Base-by-base conservation (phyloP, 2,329 filamentous ascomycete genomes). In the Dactylellina parvicollis region DNA sequence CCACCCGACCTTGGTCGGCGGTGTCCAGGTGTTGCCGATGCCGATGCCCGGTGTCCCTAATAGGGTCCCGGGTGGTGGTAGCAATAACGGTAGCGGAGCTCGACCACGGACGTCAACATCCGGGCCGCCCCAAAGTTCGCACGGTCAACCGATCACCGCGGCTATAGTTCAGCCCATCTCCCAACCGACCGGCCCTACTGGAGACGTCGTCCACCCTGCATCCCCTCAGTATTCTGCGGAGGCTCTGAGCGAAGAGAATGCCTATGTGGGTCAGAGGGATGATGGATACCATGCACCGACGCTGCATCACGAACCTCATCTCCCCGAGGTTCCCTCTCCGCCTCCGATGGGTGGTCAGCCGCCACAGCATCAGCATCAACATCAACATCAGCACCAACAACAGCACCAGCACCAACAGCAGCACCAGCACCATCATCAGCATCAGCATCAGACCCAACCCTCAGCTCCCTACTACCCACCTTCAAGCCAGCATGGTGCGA, bases 1-100 rank as follows among this genome's bases (percentile, higher is more conserved):
- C 4, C 88, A 92, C 72, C 91, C 94, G 12, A 97, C 92, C 0
- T 85, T 96, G 52, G 91, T 99, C 7, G 92, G 93, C 52, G 94
- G 94, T 42, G 92, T 98, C 10, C 93, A 97, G 79, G 95, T 99
- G 10, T 91, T 98, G 16, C 95, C 95, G 4, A 96, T 96, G 91
- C 77, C 77, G 16, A 89, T 89, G 47, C 89, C 90, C 76, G 89
- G 89, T 8, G 84, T 88, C 10, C 84, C 86, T 1, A 87, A 85
- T 78, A 85, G 85, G 44, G 83, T 84, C 64, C 82, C 81, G 20
- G 84, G 83, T 32, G 66, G 49, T 49, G 55, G 57, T 26, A 57
- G 81, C 34, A 80, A 16, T 8, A 30, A 67, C 66, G 50, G 57
- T 47, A 4, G 42, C 10, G 59, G 36, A 34, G 28, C 59, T 40